Conservation (phyloP, 768 basidiomycete genomes). For the Calocera cornea region DNA sequence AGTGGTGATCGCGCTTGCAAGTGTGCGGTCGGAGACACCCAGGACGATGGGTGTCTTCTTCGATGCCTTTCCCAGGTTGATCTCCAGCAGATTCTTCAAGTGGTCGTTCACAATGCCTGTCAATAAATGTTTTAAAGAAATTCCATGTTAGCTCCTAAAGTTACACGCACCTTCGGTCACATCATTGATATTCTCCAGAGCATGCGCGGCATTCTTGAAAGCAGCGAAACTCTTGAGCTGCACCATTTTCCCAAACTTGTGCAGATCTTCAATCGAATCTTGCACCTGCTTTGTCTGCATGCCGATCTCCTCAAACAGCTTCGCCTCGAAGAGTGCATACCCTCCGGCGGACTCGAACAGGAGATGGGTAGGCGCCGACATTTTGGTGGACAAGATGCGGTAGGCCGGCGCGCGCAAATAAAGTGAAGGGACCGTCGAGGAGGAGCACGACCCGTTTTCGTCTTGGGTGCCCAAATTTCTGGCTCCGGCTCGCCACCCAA, state of each 20-base stretch:
- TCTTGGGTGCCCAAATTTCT: neutral
- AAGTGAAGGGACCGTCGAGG: neutral
- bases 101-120: constrained; percentile 76
- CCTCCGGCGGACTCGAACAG: constrained; percentile 91
- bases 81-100: constrained; percentile 68
- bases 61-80: constrained; percentile 62
- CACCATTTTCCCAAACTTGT: constrained; percentile 88
- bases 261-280: constrained; percentile 71
- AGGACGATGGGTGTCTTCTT: constrained; percentile 49
- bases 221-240: constrained; percentile 80
- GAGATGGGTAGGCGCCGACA: constrained; percentile 53
- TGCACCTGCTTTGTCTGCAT: constrained; percentile 65
- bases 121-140: neutral
- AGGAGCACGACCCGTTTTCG: neutral
- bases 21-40: constrained; percentile 59
- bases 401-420: neutral
- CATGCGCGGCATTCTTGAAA: constrained; percentile 85
- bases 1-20: constrained; percentile 66
- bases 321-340: constrained; percentile 83
- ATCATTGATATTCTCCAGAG: constrained; percentile 91
- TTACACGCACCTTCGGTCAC: constrained; percentile 70
- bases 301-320: constrained; percentile 76
- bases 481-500: neutral
- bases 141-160: neutral
- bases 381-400: neutral